Conservation (phyloP, 2,329 filamentous ascomycete genomes). For the Fusarium vanettenii region DNA sequence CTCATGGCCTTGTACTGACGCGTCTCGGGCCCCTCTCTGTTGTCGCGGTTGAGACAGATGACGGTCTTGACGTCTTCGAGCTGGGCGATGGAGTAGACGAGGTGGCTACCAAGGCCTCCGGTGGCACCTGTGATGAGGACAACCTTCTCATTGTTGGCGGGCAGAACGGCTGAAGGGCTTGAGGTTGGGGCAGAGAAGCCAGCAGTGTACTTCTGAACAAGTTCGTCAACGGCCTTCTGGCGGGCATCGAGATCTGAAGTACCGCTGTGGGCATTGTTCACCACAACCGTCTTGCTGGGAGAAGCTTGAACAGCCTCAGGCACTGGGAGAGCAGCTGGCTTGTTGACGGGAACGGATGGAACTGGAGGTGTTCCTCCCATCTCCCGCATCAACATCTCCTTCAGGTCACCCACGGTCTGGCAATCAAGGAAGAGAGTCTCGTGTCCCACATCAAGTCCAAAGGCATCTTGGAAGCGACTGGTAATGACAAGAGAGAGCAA, state of each 20-base stretch:
- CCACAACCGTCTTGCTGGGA: not conserved
- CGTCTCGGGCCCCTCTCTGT: not conserved
- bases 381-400: constrained; percentile 10
- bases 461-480: constrained; percentile 63
- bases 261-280: not conserved
- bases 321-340: not conserved
- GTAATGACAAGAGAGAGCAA: constrained; percentile 69
- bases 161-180: fast-evolving
- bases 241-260: not conserved
- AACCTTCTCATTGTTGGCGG: not conserved
- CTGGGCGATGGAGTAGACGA: constrained; percentile 23
- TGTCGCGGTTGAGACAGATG: constrained; percentile 19
- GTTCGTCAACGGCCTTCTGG: constrained; percentile 3
- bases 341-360: not conserved
- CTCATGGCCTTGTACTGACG: constrained; percentile 29
- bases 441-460: constrained; percentile 17
- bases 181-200: constrained; percentile 7
- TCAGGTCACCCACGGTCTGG: constrained; percentile 19
- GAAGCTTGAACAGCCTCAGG: not conserved
- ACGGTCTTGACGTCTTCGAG: constrained; percentile 16
- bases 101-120: constrained; percentile 19
- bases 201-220: constrained; percentile 12
- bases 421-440: constrained; percentile 33
- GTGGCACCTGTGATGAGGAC: constrained; percentile 20
- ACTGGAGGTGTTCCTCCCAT: not conserved